These are phyloP conservation scores for Beauveria scarabaeidicola DNA, from an alignment of 2,329 filamentous ascomycete genomes.

Conservation along the genomic window DNA sequence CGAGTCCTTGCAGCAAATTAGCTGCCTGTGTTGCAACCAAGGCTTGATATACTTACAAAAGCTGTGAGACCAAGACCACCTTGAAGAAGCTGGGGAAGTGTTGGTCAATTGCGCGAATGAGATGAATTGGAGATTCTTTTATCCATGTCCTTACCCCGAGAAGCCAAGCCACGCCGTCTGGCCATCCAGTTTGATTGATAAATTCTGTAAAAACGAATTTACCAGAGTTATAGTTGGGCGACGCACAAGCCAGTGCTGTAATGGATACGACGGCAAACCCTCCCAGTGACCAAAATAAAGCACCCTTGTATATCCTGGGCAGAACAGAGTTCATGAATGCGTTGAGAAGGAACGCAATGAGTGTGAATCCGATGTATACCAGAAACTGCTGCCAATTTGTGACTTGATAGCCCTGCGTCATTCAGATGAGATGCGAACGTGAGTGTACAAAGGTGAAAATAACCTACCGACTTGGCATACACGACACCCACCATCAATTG, in stretches of 20 bases:
- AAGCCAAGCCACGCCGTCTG: conserved; percentile 26
- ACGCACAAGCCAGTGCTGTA: conserved; percentile 55
- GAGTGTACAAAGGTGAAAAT: neutral
- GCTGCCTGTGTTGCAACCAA: no score
- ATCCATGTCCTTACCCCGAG: conserved; percentile 17
- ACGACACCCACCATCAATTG: conserved; percentile 59
- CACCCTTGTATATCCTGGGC: conserved; percentile 48
- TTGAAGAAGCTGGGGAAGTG: conserved; percentile 18
- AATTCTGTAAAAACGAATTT: conserved; percentile 25
- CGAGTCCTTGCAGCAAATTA: conserved; percentile 18
- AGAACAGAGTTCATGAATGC: conserved; percentile 24
- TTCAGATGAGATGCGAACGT: neutral
- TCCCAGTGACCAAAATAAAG: conserved; percentile 60
- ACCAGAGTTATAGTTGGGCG: conserved; percentile 45
- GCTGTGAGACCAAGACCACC: conserved; percentile 25
- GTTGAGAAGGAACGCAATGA: conserved; percentile 22
- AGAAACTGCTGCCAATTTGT: conserved; percentile 64
- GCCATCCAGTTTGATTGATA: conserved; percentile 26
- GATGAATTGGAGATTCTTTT: accelerated
- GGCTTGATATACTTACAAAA: conserved; percentile 15
- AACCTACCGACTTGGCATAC: conserved; percentile 39
- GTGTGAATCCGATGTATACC: conserved; percentile 27
- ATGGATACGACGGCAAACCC: conserved; percentile 63
- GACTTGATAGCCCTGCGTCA: conserved; percentile 35
- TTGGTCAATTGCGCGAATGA: neutral